phyloP scores from a whole-genome alignment of 352 stramenopile genomes.

The Phytophthora boehmeriae region DNA sequence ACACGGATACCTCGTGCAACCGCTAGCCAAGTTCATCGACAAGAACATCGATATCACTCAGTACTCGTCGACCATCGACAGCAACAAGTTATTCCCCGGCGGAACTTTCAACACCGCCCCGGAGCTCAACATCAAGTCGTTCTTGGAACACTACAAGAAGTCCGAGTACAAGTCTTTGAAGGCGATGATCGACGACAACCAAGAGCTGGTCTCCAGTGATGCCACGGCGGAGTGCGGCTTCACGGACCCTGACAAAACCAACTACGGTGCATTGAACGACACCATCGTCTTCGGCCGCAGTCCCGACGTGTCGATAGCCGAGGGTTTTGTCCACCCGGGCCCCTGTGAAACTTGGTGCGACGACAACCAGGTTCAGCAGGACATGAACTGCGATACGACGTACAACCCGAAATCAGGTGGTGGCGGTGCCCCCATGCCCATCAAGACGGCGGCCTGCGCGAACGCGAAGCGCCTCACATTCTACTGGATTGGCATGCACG shows the following conservation, averaged over 20 bases:
- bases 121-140: slow-evolving; percentile 38
- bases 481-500: slow-evolving; percentile 63
- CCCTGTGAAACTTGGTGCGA: slow-evolving; percentile 58
- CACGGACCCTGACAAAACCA: slow-evolving; percentile 40
- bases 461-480: slow-evolving; percentile 47
- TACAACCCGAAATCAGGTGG: slow-evolving; percentile 35
- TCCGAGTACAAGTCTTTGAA: slow-evolving; percentile 46
- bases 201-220: slow-evolving; percentile 26
- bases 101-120: slow-evolving; percentile 41
- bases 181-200: slow-evolving; percentile 44
- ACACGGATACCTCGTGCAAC: slow-evolving; percentile 47
- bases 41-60: slow-evolving; percentile 44
- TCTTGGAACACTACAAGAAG: slow-evolving; percentile 46
- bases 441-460: slow-evolving; percentile 43
- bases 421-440: slow-evolving; percentile 35
- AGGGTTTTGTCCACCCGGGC: slow-evolving; percentile 48
- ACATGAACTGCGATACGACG: slow-evolving; percentile 41
- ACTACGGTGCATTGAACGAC: slow-evolving; percentile 36
- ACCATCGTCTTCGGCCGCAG: slow-evolving; percentile 48
- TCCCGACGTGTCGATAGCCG: slow-evolving; percentile 30
- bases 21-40: slow-evolving; percentile 43
- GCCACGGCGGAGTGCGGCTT: slow-evolving; percentile 47
- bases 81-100: slow-evolving; percentile 38
- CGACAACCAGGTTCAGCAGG: slow-evolving; percentile 36
- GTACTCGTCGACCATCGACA: slow-evolving; percentile 48